Base-by-base conservation (phyloP, 2,329 filamentous ascomycete species). In the Phaeoacremonium minimum region DNA sequence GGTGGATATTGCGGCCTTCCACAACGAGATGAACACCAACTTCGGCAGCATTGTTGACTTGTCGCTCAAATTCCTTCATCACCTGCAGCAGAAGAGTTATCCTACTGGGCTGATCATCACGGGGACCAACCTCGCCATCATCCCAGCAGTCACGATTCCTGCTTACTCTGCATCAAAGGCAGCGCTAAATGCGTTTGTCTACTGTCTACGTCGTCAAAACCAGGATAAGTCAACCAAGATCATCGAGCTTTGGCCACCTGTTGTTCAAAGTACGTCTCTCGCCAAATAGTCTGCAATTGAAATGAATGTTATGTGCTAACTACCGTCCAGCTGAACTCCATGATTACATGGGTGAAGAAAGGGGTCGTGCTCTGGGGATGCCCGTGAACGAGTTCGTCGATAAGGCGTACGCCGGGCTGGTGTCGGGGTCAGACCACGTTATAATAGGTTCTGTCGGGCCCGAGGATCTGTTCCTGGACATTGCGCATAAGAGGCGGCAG, bases 101-200 rank as follows among this genome's bases (percentile, higher is more conserved):
- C 42, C 39, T 5, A 41, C 38, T 2, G 36, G 45, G 13, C 37
- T 55, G 12, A 41, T 55, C 9, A 43, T 49, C 18, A 66, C 58
- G 35, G 67, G 63, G 4, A 60, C 66, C 3, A 56, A 60, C 35
- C 47, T 70, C 13, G 53, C 54, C 14, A 46, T 69, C 13, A 49
- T 69, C 6, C 66, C 67, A 0, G 56, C 56, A 0, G 39, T 50
- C 7, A 38, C 43, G 5, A 46, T 63, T 28, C 52, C 64, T 0
- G 62, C 57, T 0, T 72, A 71, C 48, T 67, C 56, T 4, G 64
- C 64, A 2, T 63, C 63, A 7, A 71, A 70, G 45, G 63, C 65
- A 0, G 67, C 67, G 0, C 44, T 70, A 19, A 60, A 65, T 32
- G 49, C 55, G 4, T 71, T 66, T 39, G 48, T 61, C 5, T 49